A percentile compares a stretch with the other conserved stretches of the same genome.
Evolutionary conservation across 345 rosid genomes (phyloP).

Genomic region (Citrus trifoliata): DNA sequence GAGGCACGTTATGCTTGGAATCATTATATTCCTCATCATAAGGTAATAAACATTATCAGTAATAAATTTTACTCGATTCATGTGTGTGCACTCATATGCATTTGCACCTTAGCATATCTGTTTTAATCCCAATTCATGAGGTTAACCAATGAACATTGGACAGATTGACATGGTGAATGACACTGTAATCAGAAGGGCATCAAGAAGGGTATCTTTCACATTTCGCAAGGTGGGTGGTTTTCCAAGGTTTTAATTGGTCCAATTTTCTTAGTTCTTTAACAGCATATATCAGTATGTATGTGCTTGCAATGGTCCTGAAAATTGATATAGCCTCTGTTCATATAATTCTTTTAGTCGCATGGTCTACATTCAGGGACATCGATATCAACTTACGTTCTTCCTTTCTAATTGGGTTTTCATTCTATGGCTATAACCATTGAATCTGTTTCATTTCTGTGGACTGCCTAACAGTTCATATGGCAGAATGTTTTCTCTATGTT

Average conservation of each 20-base stretch:
- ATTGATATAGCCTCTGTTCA: not conserved
- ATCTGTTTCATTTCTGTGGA: not conserved
- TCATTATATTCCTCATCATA: slow-evolving; percentile 96
- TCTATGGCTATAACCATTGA: not conserved
- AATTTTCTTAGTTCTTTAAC: not conserved
- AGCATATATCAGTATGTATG: not conserved
- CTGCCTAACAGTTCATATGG: not conserved
- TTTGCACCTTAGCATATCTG: not conserved
- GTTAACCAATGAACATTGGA: slow-evolving; percentile 9
- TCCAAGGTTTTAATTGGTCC: not conserved
- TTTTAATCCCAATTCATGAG: not conserved
- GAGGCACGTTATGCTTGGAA: slow-evolving; percentile 99
- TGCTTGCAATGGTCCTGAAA: not conserved
- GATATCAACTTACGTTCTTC: not conserved
- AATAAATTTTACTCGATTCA: not conserved
- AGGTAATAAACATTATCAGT: slow-evolving; percentile 36
- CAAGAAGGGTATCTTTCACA: slow-evolving; percentile 90
- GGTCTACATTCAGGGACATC: not conserved
- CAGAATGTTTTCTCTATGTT: not conserved
- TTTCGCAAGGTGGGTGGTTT: slow-evolving; percentile 63
- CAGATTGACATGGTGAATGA: slow-evolving; percentile 86
- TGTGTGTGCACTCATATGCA: not conserved
- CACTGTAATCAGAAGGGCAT: slow-evolving; percentile 56
- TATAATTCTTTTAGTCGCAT: not conserved
- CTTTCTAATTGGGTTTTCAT: not conserved